phyloP scores from a whole-genome alignment of 192 early-diverging fungal species.

The Backusella morwellensis region DNA sequence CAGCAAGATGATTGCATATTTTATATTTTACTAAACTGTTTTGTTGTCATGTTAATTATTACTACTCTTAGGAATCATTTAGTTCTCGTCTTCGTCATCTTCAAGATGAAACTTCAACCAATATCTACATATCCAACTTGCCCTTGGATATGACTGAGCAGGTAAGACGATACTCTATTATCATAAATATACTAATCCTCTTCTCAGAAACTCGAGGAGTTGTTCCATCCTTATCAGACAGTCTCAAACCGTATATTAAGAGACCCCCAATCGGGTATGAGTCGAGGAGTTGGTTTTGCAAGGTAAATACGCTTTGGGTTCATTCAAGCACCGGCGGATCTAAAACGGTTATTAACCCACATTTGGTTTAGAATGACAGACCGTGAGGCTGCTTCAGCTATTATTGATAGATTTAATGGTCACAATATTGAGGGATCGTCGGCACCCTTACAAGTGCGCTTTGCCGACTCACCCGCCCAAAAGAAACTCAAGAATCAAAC shows the following conservation, averaged over 20 bases:
- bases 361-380: constrained; percentile 54
- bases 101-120: constrained; percentile 72
- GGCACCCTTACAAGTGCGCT: constrained; percentile 74
- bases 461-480: constrained; percentile 77
- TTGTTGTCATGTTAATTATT: not conserved
- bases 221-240: constrained; percentile 67
- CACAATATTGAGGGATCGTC: constrained; percentile 54
- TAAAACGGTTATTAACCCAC: not conserved
- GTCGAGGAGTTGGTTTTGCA: constrained; percentile 84
- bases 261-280: constrained; percentile 59
- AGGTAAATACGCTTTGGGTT: constrained; percentile 27
- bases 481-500: constrained; percentile 73
- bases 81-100: constrained; percentile 66
- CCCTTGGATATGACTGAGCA: constrained; percentile 73
- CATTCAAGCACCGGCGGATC: not conserved
- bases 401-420: constrained; percentile 70
- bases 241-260: constrained; percentile 76
- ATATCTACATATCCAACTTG: constrained; percentile 87
- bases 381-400: constrained; percentile 60
- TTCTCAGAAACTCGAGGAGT: constrained; percentile 48
- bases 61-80: constrained; percentile 58
- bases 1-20: not conserved
- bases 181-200: not conserved
- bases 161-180: constrained; percentile 25
- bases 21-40: not conserved